Percentiles rank a stretch among this genome's conserved stretches.
These are phyloP conservation scores for Sungouiozyma ichnusensis DNA, from an alignment of 805 yeast species.

Conservation along the genomic window DNA sequence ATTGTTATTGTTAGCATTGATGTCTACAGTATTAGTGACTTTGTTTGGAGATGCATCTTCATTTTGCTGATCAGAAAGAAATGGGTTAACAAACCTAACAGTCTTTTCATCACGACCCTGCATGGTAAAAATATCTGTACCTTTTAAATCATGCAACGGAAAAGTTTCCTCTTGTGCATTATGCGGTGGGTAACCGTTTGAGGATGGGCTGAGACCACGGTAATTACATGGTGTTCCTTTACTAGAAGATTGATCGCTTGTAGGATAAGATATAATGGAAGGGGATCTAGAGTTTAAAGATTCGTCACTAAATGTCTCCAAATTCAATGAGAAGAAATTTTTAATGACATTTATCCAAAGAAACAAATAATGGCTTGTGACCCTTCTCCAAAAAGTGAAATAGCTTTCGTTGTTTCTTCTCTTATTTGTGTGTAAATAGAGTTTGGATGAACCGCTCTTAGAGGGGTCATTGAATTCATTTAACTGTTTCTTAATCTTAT, in stretches of 20 bases:
- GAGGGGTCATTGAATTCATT: slow-evolving; percentile 13
- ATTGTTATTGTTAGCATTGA: background rate
- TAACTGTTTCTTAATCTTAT: slow-evolving; percentile 34
- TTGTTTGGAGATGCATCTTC: background rate
- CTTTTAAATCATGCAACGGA: background rate
- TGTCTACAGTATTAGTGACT: background rate
- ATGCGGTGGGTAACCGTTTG: background rate
- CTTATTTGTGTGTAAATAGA: background rate
- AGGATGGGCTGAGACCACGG: background rate
- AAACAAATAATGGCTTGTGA: background rate
- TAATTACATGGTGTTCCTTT: background rate
- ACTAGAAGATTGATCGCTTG: background rate
- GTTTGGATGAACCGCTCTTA: background rate
- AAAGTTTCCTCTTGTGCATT: background rate
- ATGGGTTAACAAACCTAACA: background rate
- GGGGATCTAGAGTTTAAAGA: slow-evolving; percentile 4
- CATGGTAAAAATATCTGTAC: background rate
- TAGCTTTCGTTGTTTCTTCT: background rate
- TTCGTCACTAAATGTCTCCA: slow-evolving; percentile 13
- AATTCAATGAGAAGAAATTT: slow-evolving; percentile 15
- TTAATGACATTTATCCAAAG: slow-evolving; percentile 2
- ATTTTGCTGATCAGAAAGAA: background rate
- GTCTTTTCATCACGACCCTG: background rate
- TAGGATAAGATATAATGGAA: slow-evolving; percentile 1
- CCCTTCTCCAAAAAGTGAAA: background rate